A percentile compares a stretch with the other conserved stretches of the same genome.
phyloP scores from a whole-genome alignment of 306 rosid species.

The Luffa acutangula region DNA sequence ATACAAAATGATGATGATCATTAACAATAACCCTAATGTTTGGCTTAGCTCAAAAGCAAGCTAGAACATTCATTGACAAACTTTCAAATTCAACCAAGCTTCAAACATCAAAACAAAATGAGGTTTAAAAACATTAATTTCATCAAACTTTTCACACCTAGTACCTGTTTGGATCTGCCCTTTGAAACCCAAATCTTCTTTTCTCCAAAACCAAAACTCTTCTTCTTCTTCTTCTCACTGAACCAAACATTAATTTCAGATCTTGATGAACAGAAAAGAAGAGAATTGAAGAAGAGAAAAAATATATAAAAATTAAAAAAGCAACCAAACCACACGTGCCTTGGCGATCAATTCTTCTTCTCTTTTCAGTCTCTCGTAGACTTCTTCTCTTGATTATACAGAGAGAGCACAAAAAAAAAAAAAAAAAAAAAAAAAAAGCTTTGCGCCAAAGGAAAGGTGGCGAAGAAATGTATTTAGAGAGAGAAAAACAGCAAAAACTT shows the following conservation, averaged over 20 bases:
- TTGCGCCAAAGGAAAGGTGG: slow-evolving; percentile 39
- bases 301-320: not conserved
- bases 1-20: not conserved
- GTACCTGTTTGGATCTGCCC: not conserved
- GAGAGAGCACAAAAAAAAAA: not conserved
- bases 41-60: not conserved
- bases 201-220: not conserved
- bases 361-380: slow-evolving; percentile 15
- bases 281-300: not conserved
- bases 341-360: slow-evolving; percentile 37
- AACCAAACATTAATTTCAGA: slow-evolving; percentile 25
- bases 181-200: not conserved
- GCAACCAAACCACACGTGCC: slow-evolving; percentile 22
- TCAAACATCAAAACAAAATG: not conserved
- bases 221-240: not conserved
- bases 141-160: not conserved
- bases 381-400: slow-evolving; percentile 34
- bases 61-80: not conserved
- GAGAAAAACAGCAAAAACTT: slow-evolving; percentile 23
- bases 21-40: slow-evolving; percentile 1
- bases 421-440: slow-evolving; percentile 37
- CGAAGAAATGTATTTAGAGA: slow-evolving; percentile 35
- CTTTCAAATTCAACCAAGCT: not conserved
- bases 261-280: slow-evolving; percentile 32
- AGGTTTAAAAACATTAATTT: not conserved